A percentile compares a stretch with the other conserved stretches of the same genome.
Conservation (phyloP, 1,284 basidiomycete species). For the Mrakiaceae sp. region DNA sequence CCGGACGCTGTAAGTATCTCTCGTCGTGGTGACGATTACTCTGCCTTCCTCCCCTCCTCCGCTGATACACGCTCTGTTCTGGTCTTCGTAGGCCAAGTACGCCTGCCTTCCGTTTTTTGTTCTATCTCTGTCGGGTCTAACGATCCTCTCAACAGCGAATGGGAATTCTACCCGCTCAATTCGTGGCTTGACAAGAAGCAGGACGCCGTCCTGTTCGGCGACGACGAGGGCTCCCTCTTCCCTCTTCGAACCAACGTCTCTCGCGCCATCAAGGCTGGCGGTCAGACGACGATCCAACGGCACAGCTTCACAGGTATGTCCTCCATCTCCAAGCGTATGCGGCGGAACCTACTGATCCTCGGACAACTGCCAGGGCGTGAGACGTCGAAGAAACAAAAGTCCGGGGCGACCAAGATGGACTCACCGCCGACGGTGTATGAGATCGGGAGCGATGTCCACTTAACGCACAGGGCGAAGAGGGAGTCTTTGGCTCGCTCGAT, state of each 20-base stretch:
- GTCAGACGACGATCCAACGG: too few species aligned
- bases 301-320: too few species aligned
- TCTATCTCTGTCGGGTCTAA: background rate
- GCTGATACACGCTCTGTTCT: background rate
- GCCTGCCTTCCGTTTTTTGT: too few species aligned
- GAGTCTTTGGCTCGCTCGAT: constrained; percentile 32
- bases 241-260: constrained; percentile 33
- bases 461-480: constrained; percentile 25
- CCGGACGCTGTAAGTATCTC: constrained; percentile 29
- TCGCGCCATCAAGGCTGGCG: background rate
- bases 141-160: constrained; percentile 24
- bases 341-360: too few species aligned
- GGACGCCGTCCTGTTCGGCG: constrained; percentile 33
- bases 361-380: too few species aligned
- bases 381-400: too few species aligned
- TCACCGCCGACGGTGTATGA: constrained; percentile 31
- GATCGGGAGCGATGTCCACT: constrained; percentile 26
- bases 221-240: constrained; percentile 29
- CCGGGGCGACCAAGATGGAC: background rate
- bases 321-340: too few species aligned
- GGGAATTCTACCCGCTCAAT: constrained; percentile 33
- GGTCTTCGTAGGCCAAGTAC: too few species aligned
- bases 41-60: background rate
- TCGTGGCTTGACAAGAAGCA: constrained; percentile 26
- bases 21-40: background rate